Base-by-base conservation (phyloP, 495 filamentous ascomycete genomes). In the Sabuloglossum arenarium region DNA sequence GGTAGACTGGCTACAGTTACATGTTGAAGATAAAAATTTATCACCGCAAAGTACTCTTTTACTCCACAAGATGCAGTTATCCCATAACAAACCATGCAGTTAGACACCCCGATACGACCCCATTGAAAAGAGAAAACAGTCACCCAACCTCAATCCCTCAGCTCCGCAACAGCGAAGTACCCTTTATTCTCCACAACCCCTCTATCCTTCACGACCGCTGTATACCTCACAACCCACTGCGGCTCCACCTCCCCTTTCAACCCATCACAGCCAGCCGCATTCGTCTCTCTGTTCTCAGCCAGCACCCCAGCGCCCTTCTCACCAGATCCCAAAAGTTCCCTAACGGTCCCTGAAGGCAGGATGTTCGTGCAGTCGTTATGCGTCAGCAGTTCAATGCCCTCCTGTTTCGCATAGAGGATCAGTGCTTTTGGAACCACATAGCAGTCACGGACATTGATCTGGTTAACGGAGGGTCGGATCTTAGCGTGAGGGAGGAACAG, bases 111-210 rank as follows among this genome's bases (percentile, higher is more conserved):
- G 34, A 39, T 39, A 16, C 12, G 8, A 12, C 6, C 6, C 5
- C 16, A 5, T 6, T 8, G 16, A 16, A 16, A 12, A 39, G 16
- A 39, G 6, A 39, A 39, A 9, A 43, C 12, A 43, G 3, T 21
- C 39, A 3, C 39, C 39, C 39, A 6, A 21, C 28, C 28, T 30
- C 47, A 30, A 19, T 51, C 55, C 9, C 25, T 23, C 54, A 90
- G 66, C 66, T 87, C 80, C 14, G 87, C 89, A 53, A 80, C 77
- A 3, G 88, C 88, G 71, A 94, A 94, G 68, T 94, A 96, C 14
- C 91, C 91, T 71, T 97, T 97, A 64, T 91, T 94, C 75, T 99
- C 91, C 54, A 99, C 87, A 4, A 97, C 91, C 0, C 91, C 93
- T n/a, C 91, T 74, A 66, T 96, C 81, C 65, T 84, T 85, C 29